A percentile compares a stretch with the other conserved stretches of the same genome.
Evolutionary conservation across 345 rosid genomes (phyloP).

Genomic region (Eucalyptus grandis): DNA sequence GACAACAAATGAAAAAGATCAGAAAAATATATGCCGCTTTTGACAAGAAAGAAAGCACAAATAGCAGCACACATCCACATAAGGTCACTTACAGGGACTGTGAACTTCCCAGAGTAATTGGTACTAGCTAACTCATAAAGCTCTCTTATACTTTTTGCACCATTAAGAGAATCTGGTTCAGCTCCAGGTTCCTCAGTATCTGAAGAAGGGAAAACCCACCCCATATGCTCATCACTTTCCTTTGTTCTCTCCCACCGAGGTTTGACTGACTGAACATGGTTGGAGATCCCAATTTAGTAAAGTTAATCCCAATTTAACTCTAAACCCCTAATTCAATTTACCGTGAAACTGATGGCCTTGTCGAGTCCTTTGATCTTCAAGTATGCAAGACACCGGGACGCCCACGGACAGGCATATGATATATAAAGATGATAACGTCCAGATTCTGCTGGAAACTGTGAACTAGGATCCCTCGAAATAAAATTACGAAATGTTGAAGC

Average conservation of each 20-base stretch:
- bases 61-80: background rate
- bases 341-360: conserved; percentile 67
- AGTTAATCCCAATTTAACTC: background rate
- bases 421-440: conserved; percentile 92
- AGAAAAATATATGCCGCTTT: background rate
- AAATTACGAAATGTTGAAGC: conserved; percentile 80
- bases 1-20: background rate
- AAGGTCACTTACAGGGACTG: conserved; percentile 68
- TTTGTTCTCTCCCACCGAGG: conserved; percentile 89
- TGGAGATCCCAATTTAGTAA: background rate
- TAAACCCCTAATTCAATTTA: conserved; percentile 8
- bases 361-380: conserved; percentile 84
- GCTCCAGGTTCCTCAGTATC: conserved; percentile 66
- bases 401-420: conserved; percentile 98
- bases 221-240: conserved; percentile 74
- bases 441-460: conserved; percentile 69
- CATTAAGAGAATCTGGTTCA: conserved; percentile 60
- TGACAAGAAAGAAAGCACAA: background rate
- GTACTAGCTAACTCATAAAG: conserved; percentile 78
- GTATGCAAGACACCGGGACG: conserved; percentile 75
- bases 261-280: conserved; percentile 45
- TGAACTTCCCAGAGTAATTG: conserved; percentile 66
- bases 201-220: conserved; percentile 75
- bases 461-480: conserved; percentile 41
- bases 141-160: conserved; percentile 64